A percentile compares a stretch with the other conserved stretches of the same genome.
These are phyloP conservation scores for Sinapis alba DNA, from an alignment of 441 rosid species.

Conservation along the genomic window DNA sequence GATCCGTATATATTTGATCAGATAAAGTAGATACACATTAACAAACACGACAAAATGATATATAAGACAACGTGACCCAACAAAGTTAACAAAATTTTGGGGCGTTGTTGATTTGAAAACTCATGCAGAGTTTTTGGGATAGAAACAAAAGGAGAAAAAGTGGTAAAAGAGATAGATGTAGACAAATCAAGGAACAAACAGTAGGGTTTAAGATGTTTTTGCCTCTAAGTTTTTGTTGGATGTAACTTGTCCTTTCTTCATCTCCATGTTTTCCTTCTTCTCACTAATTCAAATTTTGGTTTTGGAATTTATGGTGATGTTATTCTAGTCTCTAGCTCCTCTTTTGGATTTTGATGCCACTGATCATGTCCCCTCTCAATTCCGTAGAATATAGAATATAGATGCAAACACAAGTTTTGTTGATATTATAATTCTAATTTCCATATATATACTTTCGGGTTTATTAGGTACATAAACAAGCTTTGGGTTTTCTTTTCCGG, in stretches of 20 bases:
- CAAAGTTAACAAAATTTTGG: conserved; percentile 1
- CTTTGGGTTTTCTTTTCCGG: neutral
- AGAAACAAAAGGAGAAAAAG: conserved; percentile 35
- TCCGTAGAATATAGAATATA: neutral
- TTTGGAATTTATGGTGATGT: conserved; percentile 19
- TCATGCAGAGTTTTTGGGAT: conserved; percentile 30
- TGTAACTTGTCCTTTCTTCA: conserved; percentile 38
- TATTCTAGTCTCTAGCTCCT: neutral
- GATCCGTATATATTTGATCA: conserved; percentile 4
- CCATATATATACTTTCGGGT: neutral
- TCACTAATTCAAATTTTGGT: neutral
- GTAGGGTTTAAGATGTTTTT: conserved; percentile 44
- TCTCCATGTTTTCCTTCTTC: conserved; percentile 34
- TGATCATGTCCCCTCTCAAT: neutral
- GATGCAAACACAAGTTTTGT: neutral
- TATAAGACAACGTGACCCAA: conserved; percentile 37
- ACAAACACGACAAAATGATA: conserved; percentile 27
- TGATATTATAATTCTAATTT: neutral
- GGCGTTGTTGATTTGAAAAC: conserved; percentile 33
- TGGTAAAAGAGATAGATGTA: conserved; percentile 26
- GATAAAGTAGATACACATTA: conserved; percentile 12
- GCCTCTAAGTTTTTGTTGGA: conserved; percentile 25
- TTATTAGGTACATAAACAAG: neutral
- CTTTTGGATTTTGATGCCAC: neutral
- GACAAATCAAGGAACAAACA: conserved; percentile 38